phyloP scores from a whole-genome alignment of 805 yeast genomes.

The Yamadazyma sp. region DNA sequence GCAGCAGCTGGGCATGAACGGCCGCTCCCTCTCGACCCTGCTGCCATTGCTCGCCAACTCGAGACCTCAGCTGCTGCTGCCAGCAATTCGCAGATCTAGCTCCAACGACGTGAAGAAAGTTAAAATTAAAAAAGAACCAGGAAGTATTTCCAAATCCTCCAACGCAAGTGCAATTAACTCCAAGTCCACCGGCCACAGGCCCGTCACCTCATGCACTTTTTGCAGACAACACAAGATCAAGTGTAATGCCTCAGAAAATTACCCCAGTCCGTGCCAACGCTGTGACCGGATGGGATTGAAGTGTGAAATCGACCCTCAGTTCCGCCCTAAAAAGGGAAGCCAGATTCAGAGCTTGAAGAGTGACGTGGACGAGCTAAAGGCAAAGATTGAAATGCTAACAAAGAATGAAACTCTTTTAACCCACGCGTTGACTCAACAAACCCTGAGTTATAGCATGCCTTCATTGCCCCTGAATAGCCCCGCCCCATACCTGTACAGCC shows the following conservation, averaged over 20 bases:
- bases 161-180: slow-evolving; percentile 3
- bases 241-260: slow-evolving; percentile 85
- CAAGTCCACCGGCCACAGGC: slow-evolving; percentile 55
- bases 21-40: slow-evolving; percentile 1
- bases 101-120: slow-evolving; percentile 19
- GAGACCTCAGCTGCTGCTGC: slow-evolving; percentile 10
- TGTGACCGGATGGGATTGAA: slow-evolving; percentile 76
- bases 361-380: slow-evolving; percentile 78
- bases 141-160: neutral
- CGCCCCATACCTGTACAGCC: slow-evolving; percentile 4
- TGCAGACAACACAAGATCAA: slow-evolving; percentile 93
- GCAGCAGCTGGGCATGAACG: slow-evolving; percentile 7
- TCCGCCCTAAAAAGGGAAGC: slow-evolving; percentile 87
- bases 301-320: slow-evolving; percentile 90
- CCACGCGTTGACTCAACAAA: slow-evolving; percentile 54
- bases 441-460: slow-evolving; percentile 14
- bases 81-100: slow-evolving; percentile 7
- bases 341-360: slow-evolving; percentile 81
- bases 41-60: slow-evolving; percentile 1
- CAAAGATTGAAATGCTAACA: slow-evolving; percentile 63
- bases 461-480: slow-evolving; percentile 2
- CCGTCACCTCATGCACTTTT: slow-evolving; percentile 90
- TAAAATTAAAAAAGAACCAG: slow-evolving; percentile 9
- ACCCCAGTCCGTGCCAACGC: slow-evolving; percentile 78
- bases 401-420: slow-evolving; percentile 68